phyloP scores from a whole-genome alignment of 2,329 filamentous ascomycete genomes.

The Pestalotiopsis fici region DNA sequence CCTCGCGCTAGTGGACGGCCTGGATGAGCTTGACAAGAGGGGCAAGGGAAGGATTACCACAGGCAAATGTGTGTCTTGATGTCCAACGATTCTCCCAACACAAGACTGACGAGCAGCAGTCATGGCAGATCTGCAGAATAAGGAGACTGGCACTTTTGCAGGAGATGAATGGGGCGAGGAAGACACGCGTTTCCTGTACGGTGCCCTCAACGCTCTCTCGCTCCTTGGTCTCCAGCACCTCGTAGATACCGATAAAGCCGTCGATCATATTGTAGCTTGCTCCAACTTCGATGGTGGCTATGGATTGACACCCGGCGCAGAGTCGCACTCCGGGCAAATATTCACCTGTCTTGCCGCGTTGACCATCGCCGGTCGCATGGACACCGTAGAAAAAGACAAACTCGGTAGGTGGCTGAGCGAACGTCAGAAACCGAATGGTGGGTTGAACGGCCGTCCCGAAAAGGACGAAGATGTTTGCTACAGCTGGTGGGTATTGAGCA shows the following conservation, averaged over 20 bases:
- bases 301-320: constrained; percentile 84
- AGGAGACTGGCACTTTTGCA: constrained; percentile 80
- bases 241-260: constrained; percentile 78
- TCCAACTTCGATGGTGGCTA: constrained; percentile 95
- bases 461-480: constrained; percentile 98
- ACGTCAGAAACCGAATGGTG: constrained; percentile 82
- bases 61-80: constrained; percentile 70
- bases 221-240: constrained; percentile 73
- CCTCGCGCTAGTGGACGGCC: constrained; percentile 80
- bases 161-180: constrained; percentile 97
- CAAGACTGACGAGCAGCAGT: constrained; percentile 42
- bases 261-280: constrained; percentile 77
- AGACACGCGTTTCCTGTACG: constrained; percentile 93
- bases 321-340: constrained; percentile 93
- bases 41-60: constrained; percentile 72
- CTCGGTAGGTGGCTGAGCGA: constrained; percentile 91
- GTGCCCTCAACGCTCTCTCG: constrained; percentile 85
- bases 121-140: constrained; percentile 81
- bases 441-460: constrained; percentile 91
- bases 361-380: constrained; percentile 78
- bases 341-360: constrained; percentile 92
- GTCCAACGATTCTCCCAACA: constrained; percentile 10
- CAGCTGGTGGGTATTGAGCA: constrained; percentile 97
- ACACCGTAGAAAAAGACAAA: constrained; percentile 80
- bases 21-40: constrained; percentile 76